Evolutionary conservation across 768 basidiomycete species (phyloP).

Genomic region (Amyloporia xantha): DNA sequence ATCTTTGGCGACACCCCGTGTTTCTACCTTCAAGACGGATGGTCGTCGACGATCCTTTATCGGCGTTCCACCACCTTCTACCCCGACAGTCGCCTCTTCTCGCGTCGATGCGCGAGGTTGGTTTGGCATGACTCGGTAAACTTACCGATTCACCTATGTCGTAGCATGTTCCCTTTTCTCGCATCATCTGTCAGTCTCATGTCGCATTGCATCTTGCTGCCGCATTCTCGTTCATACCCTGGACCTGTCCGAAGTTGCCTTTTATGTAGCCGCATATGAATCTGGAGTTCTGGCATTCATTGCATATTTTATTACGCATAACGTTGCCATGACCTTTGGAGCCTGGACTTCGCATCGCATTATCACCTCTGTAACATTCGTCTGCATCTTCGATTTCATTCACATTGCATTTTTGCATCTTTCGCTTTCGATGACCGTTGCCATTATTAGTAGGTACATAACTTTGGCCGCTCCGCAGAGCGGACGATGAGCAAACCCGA

Average conservation of each 20-base stretch:
- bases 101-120: constrained; percentile 83
- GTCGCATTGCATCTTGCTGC: background rate
- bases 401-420: constrained; percentile 8
- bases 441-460: constrained; percentile 5
- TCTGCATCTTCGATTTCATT: background rate
- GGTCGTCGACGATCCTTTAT: constrained; percentile 72
- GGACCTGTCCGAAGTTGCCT: background rate
- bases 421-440: constrained; percentile 6
- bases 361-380: constrained; percentile 9
- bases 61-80: constrained; percentile 56
- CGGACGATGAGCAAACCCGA: constrained; percentile 17
- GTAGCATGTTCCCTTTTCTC: background rate
- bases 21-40: constrained; percentile 58
- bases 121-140: constrained; percentile 18
- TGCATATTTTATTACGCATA: constrained; percentile 3
- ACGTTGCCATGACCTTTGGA: constrained; percentile 9
- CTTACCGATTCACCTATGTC: background rate
- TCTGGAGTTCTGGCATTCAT: background rate
- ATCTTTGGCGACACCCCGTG: constrained; percentile 56
- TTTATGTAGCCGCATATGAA: constrained; percentile 4
- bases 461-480: constrained; percentile 22
- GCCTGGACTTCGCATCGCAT: constrained; percentile 14
- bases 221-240: background rate
- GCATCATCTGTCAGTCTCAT: constrained; percentile 1
- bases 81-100: constrained; percentile 77